Percentiles rank a stretch among this genome's conserved stretches.
Conservation (phyloP, 2,329 filamentous ascomycete genomes). For the Drechslerella dactyloides region DNA sequence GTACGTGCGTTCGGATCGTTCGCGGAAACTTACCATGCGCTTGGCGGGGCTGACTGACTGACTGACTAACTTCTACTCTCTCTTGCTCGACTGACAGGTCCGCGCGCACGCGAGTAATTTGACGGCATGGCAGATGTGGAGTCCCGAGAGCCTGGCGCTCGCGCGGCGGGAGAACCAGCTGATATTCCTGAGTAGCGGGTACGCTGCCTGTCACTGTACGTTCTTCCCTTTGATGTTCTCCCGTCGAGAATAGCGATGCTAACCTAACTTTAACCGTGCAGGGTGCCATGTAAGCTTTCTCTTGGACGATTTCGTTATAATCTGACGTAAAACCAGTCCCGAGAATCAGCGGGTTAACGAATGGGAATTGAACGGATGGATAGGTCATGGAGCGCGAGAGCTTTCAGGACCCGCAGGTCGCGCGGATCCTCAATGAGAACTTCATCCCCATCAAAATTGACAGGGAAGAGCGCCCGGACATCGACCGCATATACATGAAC, state of each 20-base stretch:
- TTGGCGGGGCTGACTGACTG: conserved; percentile 7
- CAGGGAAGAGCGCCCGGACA: conserved; percentile 83
- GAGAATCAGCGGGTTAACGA: too few species aligned
- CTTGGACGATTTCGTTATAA: background rate
- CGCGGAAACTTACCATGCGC: background rate
- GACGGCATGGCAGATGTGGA: conserved; percentile 91
- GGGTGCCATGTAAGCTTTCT: conserved; percentile 59
- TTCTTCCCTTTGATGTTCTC: conserved; percentile 50
- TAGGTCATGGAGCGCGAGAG: conserved; percentile 90
- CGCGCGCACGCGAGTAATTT: conserved; percentile 78
- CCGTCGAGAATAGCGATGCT: background rate
- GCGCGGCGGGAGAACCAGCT: conserved; percentile 83
- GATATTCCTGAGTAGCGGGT: conserved; percentile 93
- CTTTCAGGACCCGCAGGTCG: conserved; percentile 82
- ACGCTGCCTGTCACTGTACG: conserved; percentile 92
- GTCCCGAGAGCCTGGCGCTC: conserved; percentile 74
- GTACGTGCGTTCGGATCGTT: conserved; percentile 45
- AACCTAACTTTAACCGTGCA: conserved; percentile 47
- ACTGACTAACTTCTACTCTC: conserved; percentile 11
- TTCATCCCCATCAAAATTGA: conserved; percentile 95
- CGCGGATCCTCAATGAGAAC: conserved; percentile 78
- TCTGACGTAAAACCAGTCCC: too few species aligned
- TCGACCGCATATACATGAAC: conserved; percentile 98
- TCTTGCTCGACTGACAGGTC: conserved; percentile 63
- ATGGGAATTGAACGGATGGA: background rate